phyloP scores from a whole-genome alignment of 2,329 filamentous ascomycete genomes.

The Tolypocladium nubicola region DNA sequence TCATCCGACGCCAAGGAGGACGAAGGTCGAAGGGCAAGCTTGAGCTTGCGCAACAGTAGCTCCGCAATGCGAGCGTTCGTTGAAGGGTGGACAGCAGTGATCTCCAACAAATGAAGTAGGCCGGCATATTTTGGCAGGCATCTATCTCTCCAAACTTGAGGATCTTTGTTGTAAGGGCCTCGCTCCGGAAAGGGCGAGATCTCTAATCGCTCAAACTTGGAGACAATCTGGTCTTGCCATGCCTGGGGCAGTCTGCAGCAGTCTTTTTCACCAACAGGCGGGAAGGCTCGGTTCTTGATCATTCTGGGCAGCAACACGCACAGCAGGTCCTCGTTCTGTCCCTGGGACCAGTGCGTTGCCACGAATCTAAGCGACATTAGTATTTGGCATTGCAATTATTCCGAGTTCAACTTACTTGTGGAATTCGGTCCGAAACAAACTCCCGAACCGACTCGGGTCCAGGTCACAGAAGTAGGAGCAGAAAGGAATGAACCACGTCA shows the following conservation, averaged over 20 bases:
- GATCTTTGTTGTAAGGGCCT: conserved; percentile 50
- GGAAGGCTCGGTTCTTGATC: conserved; percentile 44
- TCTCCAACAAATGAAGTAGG: conserved; percentile 51
- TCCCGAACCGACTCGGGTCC: conserved; percentile 62
- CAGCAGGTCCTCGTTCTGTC: conserved; percentile 53
- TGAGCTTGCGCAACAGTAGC: conserved; percentile 54
- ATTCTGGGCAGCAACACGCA: conserved; percentile 60
- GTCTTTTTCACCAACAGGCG: conserved; percentile 39
- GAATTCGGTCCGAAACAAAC: conserved; percentile 69
- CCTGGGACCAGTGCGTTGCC: conserved; percentile 59
- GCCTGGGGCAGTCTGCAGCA: conserved; percentile 48
- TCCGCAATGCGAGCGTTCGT: conserved; percentile 57
- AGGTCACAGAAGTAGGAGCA: conserved; percentile 72
- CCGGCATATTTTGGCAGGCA: conserved; percentile 60
- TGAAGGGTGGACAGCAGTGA: conserved; percentile 53
- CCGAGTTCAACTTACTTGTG: conserved; percentile 50
- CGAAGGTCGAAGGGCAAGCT: conserved; percentile 52
- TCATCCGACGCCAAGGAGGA: conserved; percentile 49
- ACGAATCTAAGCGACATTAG: conserved; percentile 52
- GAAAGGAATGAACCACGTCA: conserved; percentile 70
- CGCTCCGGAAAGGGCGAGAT: conserved; percentile 55
- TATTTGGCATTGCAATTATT: background rate
- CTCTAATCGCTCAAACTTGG: conserved; percentile 56
- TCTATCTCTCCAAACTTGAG: conserved; percentile 49
- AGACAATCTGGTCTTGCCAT: conserved; percentile 65